Percentiles rank a stretch among this genome's conserved stretches.
These are phyloP conservation scores for Tephrocybe sp. DNA, from an alignment of 768 basidiomycete species.

Conservation along the genomic window DNA sequence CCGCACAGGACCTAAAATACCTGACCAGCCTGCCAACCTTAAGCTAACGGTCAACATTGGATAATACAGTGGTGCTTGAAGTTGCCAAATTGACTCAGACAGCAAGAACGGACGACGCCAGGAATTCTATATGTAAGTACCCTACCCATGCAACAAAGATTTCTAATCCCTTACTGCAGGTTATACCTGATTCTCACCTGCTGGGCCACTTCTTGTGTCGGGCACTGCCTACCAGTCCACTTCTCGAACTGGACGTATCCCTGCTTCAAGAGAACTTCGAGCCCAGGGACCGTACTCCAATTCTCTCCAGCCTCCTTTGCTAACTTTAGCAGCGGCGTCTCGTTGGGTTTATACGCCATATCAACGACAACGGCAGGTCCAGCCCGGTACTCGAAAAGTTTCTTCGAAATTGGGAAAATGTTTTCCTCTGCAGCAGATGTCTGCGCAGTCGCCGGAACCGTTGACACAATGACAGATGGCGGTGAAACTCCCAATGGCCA, in stretches of 20 bases:
- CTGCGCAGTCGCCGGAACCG: slow-evolving; percentile 75
- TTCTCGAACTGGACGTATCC: slow-evolving; percentile 81
- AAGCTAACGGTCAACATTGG: no score
- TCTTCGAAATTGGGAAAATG: slow-evolving; percentile 49
- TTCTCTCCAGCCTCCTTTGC: slow-evolving; percentile 49
- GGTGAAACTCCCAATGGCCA: slow-evolving; percentile 45
- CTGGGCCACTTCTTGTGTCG: slow-evolving; percentile 42
- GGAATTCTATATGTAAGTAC: neutral
- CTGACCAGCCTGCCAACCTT: no score
- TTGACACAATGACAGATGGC: slow-evolving; percentile 81
- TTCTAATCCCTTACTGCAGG: slow-evolving; percentile 2
- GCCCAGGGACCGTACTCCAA: slow-evolving; percentile 75
- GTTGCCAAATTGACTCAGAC: no score
- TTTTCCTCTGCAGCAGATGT: slow-evolving; percentile 26
- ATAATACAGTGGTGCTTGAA: no score
- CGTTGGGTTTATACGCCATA: slow-evolving; percentile 89
- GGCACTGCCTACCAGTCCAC: slow-evolving; percentile 74
- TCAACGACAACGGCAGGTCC: slow-evolving; percentile 76
- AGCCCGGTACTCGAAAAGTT: slow-evolving; percentile 52
- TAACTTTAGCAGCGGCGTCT: slow-evolving; percentile 74
- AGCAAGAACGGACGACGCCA: neutral
- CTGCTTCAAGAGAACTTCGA: slow-evolving; percentile 87
- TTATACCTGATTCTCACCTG: slow-evolving; percentile 48
- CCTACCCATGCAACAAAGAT: neutral
- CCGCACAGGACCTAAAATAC: no score